These are phyloP conservation scores for Tulasnella sp. DNA, from an alignment of 768 basidiomycete genomes.

Conservation along the genomic window DNA sequence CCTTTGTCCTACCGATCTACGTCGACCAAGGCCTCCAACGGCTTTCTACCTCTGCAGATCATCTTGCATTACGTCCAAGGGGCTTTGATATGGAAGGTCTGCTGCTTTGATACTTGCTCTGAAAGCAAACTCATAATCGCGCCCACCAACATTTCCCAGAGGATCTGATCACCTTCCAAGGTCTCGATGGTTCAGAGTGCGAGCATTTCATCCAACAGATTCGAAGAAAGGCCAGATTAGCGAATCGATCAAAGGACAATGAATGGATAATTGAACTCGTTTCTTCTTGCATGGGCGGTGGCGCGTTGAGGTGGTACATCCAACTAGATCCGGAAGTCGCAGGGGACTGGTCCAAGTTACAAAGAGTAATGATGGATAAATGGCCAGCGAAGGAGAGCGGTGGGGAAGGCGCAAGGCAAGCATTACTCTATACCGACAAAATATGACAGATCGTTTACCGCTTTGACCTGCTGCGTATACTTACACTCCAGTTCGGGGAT, in stretches of 20 bases:
- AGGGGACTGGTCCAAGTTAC: constrained; percentile 9
- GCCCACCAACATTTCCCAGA: not conserved
- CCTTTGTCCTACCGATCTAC: not conserved
- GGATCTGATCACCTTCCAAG: constrained; percentile 5
- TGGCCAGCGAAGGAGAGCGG: not conserved
- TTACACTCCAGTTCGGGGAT: not conserved
- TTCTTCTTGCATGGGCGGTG: not conserved
- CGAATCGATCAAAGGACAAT: not conserved
- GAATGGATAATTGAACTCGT: constrained; percentile 21
- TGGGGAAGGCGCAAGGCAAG: not conserved
- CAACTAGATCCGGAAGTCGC: constrained; percentile 6
- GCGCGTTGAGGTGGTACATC: constrained; percentile 1
- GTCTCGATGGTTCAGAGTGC: constrained; percentile 4
- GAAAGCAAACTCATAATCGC: not conserved
- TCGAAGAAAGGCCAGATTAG: not conserved
- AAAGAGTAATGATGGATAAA: not conserved
- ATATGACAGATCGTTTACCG: not conserved
- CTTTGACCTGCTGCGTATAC: not conserved
- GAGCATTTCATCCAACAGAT: constrained; percentile 9
- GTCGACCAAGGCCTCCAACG: too few relatives aligned
- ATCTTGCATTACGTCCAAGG: not conserved
- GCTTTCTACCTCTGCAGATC: not conserved
- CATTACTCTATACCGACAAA: not conserved
- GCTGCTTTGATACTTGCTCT: not conserved
- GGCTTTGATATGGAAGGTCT: not conserved